Base-by-base conservation (phyloP, 2,329 filamentous ascomycete species). In the Tolypocladium tundrense region DNA sequence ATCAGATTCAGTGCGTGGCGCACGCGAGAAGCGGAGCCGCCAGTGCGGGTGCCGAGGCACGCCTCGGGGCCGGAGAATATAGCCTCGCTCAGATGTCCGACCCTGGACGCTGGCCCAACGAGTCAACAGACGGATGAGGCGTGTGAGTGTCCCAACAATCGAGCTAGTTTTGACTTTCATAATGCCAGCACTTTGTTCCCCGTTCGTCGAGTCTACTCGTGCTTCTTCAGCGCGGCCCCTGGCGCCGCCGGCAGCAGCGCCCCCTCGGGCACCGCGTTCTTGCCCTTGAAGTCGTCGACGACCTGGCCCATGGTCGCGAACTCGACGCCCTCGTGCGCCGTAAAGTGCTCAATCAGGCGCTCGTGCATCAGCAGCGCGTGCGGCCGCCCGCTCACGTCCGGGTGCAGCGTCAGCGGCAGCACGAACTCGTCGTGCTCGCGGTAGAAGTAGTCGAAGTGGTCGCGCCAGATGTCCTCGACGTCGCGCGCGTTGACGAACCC, bases 401-500 rank as follows among this genome's bases (percentile, higher is more conserved):
- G 88, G 69, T 91, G 88, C 41, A 90, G 86, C 0, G 88, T 91
- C 70, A 91, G 87, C 0, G 88, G 87, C 64, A 91, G 90, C 56
- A 90, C 81, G 61, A 90, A 90, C 63, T 88, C 85, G 63, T 91
- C 87, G 61, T 89, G 87, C 69, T 91, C 86, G 35, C 87, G 77
- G 68, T 91, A 91, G 65, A 88, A 90, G 70, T 90, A 90, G 64
- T 86, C 80, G 59, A 88, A 88, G 61, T 87, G 83, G 60, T 87
- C 83, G 53, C 79, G 73, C 84, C 84, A 87, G 40, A 87, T 78
- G 40, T 85, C 82, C 64, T 88, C 83, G 1, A 87, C 78, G 60
- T 85, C 82, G n/a, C 79, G 72, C 0, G 79, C 73, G 57, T 80
- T 79, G 21, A 79, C 75, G 62, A 73, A 87, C 9, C 86, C 86